Conservation (phyloP, 768 basidiomycete genomes). For the Gloeophyllum trabeum region DNA sequence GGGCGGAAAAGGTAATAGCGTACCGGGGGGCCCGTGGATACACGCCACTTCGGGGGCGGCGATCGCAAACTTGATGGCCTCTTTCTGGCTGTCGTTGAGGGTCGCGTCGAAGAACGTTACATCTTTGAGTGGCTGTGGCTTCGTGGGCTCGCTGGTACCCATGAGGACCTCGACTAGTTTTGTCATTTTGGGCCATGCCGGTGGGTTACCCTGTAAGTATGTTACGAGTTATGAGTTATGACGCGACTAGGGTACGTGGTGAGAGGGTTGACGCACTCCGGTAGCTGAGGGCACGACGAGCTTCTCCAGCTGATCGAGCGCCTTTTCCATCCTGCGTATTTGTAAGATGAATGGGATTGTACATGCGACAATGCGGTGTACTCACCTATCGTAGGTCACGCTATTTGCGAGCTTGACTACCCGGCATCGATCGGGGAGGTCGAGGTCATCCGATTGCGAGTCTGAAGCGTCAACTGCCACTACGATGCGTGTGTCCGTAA, state of each 20-base stretch:
- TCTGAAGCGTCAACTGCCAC: conserved; percentile 67
- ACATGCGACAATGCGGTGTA: background rate
- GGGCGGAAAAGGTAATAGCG: background rate
- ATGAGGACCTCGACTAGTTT: conserved; percentile 60
- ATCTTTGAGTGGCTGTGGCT: conserved; percentile 21
- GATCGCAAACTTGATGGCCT: conserved; percentile 76
- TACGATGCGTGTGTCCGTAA: conserved; percentile 72
- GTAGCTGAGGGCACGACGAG: conserved; percentile 14
- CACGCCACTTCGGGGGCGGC: conserved; percentile 76
- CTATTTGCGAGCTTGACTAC: conserved; percentile 87
- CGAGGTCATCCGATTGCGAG: conserved; percentile 48
- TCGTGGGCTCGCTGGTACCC: conserved; percentile 43
- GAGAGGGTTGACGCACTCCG: background rate
- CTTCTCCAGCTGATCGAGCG: conserved; percentile 56
- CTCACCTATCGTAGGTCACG: conserved; percentile 78
- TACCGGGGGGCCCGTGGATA: conserved; percentile 96
- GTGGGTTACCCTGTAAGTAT: too few species aligned
- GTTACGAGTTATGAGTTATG: too few species aligned
- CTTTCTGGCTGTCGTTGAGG: conserved; percentile 77
- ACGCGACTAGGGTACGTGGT: too few species aligned
- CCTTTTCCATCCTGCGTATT: conserved; percentile 81
- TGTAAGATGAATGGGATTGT: background rate
- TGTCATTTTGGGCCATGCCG: too few species aligned
- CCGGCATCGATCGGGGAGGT: conserved; percentile 77
- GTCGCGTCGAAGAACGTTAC: conserved; percentile 63